Conservation (phyloP, 768 basidiomycete species). For the Kondoa subrosea region DNA sequence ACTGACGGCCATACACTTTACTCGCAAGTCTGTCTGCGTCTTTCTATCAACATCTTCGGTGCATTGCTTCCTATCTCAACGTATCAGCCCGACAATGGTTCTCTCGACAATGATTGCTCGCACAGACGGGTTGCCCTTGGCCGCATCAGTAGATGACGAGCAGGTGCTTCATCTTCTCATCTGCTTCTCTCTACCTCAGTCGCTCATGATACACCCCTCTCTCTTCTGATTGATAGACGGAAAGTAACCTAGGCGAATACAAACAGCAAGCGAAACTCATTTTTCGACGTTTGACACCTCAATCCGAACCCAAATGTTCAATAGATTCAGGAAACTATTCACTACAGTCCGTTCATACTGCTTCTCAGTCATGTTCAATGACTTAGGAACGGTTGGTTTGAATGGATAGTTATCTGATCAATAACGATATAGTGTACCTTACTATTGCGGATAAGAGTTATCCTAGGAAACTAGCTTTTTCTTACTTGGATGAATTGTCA, state of each 20-base stretch:
- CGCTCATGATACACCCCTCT: too few relatives aligned
- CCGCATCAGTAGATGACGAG: constrained; percentile 66
- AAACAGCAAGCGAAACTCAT: constrained; percentile 97
- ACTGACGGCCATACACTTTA: too few relatives aligned
- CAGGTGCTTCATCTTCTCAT: constrained; percentile 43
- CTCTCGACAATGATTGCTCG: constrained; percentile 71
- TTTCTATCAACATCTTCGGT: too few relatives aligned
- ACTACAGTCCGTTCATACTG: constrained; percentile 55
- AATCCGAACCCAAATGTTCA: constrained; percentile 86
- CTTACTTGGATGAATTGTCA: constrained; percentile 86
- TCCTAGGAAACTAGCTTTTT: constrained; percentile 61
- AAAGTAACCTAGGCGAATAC: constrained; percentile 83
- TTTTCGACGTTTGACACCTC: constrained; percentile 80
- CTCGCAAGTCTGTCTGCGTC: too few relatives aligned
- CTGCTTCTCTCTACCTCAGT: too few relatives aligned
- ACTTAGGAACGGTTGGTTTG: constrained; percentile 3
- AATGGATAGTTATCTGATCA: constrained; percentile 69
- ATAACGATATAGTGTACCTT: constrained; percentile 84
- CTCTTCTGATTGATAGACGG: constrained; percentile 54
- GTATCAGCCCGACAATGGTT: too few relatives aligned
- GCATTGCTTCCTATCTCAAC: too few relatives aligned
- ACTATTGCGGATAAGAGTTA: constrained; percentile 82
- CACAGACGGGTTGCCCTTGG: constrained; percentile 41
- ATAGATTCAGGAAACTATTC: constrained; percentile 91
- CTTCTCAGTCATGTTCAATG: constrained; percentile 1